phyloP scores from a whole-genome alignment of 2,329 filamentous ascomycete genomes.

The Aspergillus pseudoterreus region DNA sequence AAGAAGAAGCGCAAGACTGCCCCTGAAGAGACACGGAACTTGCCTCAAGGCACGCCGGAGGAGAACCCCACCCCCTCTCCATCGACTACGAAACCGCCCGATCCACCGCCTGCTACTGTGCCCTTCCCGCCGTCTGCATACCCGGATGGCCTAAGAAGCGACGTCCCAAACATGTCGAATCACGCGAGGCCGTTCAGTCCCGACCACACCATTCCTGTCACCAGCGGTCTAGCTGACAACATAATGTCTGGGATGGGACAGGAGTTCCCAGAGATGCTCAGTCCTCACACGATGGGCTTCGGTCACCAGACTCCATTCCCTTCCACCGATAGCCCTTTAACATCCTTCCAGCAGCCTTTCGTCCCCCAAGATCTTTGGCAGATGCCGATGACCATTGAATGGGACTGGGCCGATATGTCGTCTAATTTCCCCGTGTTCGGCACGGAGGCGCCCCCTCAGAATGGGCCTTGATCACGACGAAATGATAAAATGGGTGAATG shows the following conservation, averaged over 20 bases:
- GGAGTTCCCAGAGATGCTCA: slow-evolving; percentile 37
- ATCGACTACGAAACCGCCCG: slow-evolving; percentile 24
- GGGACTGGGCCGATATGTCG: slow-evolving; percentile 65
- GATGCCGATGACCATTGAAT: slow-evolving; percentile 93
- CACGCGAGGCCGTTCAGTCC: slow-evolving; percentile 21
- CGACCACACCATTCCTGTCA: slow-evolving; percentile 20
- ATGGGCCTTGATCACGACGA: slow-evolving; percentile 23
- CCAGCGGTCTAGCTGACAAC: slow-evolving; percentile 21
- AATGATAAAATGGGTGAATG: slow-evolving; percentile 11
- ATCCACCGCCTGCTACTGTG: slow-evolving; percentile 14
- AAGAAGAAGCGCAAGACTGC: slow-evolving; percentile 80
- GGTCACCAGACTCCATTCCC: slow-evolving; percentile 28
- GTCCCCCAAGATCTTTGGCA: slow-evolving; percentile 92
- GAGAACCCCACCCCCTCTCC: slow-evolving; percentile 13
- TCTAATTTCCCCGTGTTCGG: slow-evolving; percentile 35
- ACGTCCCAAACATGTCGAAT: slow-evolving; percentile 13
- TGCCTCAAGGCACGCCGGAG: slow-evolving; percentile 18
- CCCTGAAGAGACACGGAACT: slow-evolving; percentile 42
- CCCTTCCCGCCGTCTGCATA: slow-evolving; percentile 26
- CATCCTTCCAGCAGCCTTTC: slow-evolving; percentile 74
- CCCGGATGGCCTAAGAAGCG: slow-evolving; percentile 15
- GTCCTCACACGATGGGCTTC: slow-evolving; percentile 31
- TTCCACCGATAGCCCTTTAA: slow-evolving; percentile 30
- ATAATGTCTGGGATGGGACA: slow-evolving; percentile 30
- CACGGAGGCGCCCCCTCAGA: slow-evolving; percentile 19